Conservation (phyloP, 2,329 filamentous ascomycete species). For the Fusarium praegraminearum region DNA sequence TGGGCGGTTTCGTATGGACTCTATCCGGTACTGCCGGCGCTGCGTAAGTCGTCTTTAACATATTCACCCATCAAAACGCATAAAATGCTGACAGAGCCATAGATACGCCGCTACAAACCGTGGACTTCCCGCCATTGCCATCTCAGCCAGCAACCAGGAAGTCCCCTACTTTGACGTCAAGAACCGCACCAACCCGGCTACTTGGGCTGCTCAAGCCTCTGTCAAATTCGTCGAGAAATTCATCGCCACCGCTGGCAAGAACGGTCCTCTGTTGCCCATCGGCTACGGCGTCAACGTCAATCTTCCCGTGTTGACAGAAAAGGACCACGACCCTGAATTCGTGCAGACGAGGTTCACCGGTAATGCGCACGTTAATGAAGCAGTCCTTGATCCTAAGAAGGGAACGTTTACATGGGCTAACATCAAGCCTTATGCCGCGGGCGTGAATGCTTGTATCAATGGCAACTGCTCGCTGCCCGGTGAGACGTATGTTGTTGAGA, state of each 20-base stretch:
- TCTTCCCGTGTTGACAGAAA: conserved; percentile 58
- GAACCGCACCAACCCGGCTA: conserved; percentile 59
- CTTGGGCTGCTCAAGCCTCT: conserved; percentile 56
- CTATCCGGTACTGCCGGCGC: conserved; percentile 64
- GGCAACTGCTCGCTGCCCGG: conserved; percentile 64
- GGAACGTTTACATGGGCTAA: conserved; percentile 59
- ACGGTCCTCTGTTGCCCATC: conserved; percentile 56
- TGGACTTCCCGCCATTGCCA: conserved; percentile 62
- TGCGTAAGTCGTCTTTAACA: conserved; percentile 39
- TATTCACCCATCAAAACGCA: too few species aligned
- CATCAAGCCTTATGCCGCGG: conserved; percentile 53
- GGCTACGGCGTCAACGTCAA: conserved; percentile 67
- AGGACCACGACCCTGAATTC: conserved; percentile 57
- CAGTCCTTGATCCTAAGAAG: conserved; percentile 57
- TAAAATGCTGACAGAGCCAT: background rate
- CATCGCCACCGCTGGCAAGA: conserved; percentile 52
- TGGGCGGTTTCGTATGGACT: conserved; percentile 66
- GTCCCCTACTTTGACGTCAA: conserved; percentile 55
- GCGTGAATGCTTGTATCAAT: conserved; percentile 63
- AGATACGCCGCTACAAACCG: conserved; percentile 63
- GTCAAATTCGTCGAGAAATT: conserved; percentile 60
- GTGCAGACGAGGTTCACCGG: conserved; percentile 63
- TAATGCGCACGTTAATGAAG: conserved; percentile 60
- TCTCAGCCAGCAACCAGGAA: conserved; percentile 59
- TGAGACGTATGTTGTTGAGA: conserved; percentile 61